Base-by-base conservation (phyloP, 2,329 filamentous ascomycete species). In the Apiospora saccharicola region DNA sequence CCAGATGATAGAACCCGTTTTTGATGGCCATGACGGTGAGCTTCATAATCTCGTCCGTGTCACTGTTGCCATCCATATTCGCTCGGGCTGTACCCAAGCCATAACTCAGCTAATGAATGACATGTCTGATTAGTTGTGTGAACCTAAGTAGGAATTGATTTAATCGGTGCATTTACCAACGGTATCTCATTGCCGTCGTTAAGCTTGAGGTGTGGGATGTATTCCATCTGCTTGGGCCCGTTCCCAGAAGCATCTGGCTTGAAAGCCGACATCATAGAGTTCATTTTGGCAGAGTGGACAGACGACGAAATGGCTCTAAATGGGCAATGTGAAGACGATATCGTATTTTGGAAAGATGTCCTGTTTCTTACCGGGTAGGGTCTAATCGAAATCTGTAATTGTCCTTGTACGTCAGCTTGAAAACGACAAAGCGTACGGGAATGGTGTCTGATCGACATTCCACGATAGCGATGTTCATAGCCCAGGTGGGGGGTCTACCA, bases 121-220 rank as follows among this genome's bases (percentile, higher is more conserved):
- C 10, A 70, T 44, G 72, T 3, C 67, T 70, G 44, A n/a, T 46
- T 10, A 53, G 61, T 37, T 57, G 26, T 22, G 10, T 12, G 5
- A 16, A 4, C 34, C 5, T 64, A 24, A 14, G 5, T 47, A 64
- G 73, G 69, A 49, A 71, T 34, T 68, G 57, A 44, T 22, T 41
- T 1, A 57, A 69, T 37, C n/a, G 37, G 16, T n/a, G 34, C n/a
- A 8, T 19, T 64, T 51, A 92, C 90, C 85, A 93, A 87, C 14
- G 93, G 93, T 70, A 95, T 93, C 72, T 90, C 87, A 73, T 90
- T 89, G 74, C 92, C 93, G 83, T 95, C 92, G 76, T 93, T 94
- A 72, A 95, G 86, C 83, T 92, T 93, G 71, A 94, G 81, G 71
- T 81, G 84, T 1, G 91, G 91, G 51, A 92, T 80, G 70, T 81